These are phyloP conservation scores for Pseudonitzschia delicatissima DNA, from an alignment of 108 stramenopile species.

Conservation along the genomic window DNA sequence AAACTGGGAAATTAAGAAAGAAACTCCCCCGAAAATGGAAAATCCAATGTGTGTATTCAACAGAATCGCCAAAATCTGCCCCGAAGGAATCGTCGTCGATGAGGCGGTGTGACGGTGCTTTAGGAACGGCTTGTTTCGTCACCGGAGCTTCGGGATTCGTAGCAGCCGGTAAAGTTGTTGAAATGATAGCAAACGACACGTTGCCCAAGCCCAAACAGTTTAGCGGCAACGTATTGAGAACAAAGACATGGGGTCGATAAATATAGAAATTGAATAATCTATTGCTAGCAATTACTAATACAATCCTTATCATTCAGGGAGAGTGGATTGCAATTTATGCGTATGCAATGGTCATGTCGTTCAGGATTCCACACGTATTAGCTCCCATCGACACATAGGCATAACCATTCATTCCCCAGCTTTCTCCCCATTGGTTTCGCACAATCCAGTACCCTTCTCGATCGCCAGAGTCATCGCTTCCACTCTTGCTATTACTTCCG, in stretches of 20 bases:
- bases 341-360: conserved; percentile 85
- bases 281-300: not conserved
- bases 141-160: conserved; percentile 77
- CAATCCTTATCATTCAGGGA: not conserved
- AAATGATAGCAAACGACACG: conserved; percentile 72
- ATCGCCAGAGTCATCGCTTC: conserved; percentile 33
- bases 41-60: conserved; percentile 71
- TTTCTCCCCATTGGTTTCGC: conserved; percentile 79
- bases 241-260: conserved; percentile 7
- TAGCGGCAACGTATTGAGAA: not conserved
- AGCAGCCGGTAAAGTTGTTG: conserved; percentile 64
- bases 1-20: conserved; percentile 21
- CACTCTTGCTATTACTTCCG: conserved; percentile 24
- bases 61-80: conserved; percentile 42
- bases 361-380: conserved; percentile 87
- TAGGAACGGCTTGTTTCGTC: conserved; percentile 82
- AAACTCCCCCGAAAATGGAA: conserved; percentile 54
- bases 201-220: conserved; percentile 48
- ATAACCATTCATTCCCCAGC: conserved; percentile 86
- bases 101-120: conserved; percentile 69
- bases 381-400: conserved; percentile 87
- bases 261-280: not conserved
- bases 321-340: conserved; percentile 4
- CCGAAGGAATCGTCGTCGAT: conserved; percentile 39
- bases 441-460: conserved; percentile 89